Conservation (phyloP, 106 monocot species). For the Platanthera zijinensis region DNA sequence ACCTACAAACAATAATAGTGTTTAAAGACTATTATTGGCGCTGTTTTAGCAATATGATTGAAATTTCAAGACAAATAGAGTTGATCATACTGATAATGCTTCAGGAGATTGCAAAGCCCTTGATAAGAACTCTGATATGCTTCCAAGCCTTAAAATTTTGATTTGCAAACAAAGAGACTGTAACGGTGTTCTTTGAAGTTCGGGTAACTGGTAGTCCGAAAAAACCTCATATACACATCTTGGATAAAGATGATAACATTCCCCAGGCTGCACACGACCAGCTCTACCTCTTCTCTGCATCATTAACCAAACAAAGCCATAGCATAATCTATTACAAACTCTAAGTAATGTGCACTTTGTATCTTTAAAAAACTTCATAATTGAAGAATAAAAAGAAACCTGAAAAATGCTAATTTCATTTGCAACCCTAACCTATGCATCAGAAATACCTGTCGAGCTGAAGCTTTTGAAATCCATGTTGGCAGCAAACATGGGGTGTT, state of each 20-base stretch:
- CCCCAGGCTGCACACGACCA: constrained; percentile 94
- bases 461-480: constrained; percentile 98
- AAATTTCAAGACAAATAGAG: not conserved
- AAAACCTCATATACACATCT: constrained; percentile 91
- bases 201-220: constrained; percentile 89
- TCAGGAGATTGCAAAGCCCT: constrained; percentile 95
- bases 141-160: constrained; percentile 84
- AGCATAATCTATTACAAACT: not conserved
- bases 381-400: not conserved
- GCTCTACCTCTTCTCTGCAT: constrained; percentile 96
- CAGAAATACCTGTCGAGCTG: constrained; percentile 80
- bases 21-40: not conserved
- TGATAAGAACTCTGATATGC: constrained; percentile 91
- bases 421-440: not conserved
- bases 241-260: constrained; percentile 95
- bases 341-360: not conserved
- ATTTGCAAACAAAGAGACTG: constrained; percentile 99
- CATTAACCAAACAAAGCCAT: constrained; percentile 1
- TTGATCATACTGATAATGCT: constrained; percentile 54
- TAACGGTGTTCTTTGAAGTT: constrained; percentile 88
- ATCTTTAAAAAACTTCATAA: not conserved
- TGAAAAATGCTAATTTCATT: not conserved
- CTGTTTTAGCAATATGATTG: not conserved
- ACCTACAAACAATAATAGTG: constrained; percentile 41
- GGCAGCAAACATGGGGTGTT: constrained; percentile 99